Base-by-base conservation (phyloP, 257 asterid species). In the Haberlea rhodopensis region DNA sequence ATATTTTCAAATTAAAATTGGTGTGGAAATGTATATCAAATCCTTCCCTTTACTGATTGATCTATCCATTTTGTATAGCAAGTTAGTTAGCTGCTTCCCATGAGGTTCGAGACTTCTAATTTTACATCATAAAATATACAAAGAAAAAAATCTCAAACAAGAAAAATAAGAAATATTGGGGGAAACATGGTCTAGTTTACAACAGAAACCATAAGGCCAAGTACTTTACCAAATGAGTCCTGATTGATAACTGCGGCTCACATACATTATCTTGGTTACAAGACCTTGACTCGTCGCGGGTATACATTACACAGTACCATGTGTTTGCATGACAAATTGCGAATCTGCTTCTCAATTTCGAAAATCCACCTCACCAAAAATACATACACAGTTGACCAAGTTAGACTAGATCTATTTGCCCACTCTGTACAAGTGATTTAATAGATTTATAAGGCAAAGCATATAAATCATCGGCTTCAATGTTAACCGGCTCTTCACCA, bases 371-470 rank as follows among this genome's bases (percentile, higher is more conserved):
- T 34, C n/a, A 16, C 45, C 16, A 34, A 16, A 2, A 11, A 34
- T 16, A 34, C 45, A 16, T 34, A 2, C 2, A 5, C 15, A 40
- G 2, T 13, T 13, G n/a, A 40, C 13, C 18, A 11, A 11, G 55
- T 88, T 81, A 91, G 53, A 89, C 98, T 3, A 89, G 85, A 81
- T 87, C 96, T 9, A 89, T 85, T 73, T 91, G 89, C 23, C 86
- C 90, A 48, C 80, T 83, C 80, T 89, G 95, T 40, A 89, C 95
- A 2, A 89, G 96, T 23, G 90, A 89, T 78, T 88, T 91, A 63
- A 89, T 78, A 22, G 95, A 83, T 79, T 87, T 84, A 80, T 87
- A 91, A 32, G 90, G 90, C 62, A 91, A 64, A 62, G 94, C 96
- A 68, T 87, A 87, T 26, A 91, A 60, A 78, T 89, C 95, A 67